These are phyloP conservation scores for Begonia masoniana DNA, from an alignment of 306 rosid genomes.

Conservation along the genomic window DNA sequence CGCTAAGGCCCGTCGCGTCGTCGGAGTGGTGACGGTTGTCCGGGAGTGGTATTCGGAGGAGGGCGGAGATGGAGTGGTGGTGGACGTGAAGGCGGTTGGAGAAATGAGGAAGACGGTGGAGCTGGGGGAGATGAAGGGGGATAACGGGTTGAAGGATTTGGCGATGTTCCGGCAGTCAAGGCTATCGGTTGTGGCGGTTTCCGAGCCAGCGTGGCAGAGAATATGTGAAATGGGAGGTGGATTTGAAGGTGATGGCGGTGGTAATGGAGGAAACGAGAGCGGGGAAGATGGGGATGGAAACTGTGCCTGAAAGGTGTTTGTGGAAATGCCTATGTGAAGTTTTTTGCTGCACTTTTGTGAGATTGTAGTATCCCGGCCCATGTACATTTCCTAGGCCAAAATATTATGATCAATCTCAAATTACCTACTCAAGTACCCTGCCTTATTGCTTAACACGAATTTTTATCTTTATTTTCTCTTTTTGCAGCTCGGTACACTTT, in stretches of 20 bases:
- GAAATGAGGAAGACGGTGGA: slow-evolving; percentile 71
- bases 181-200: slow-evolving; percentile 67
- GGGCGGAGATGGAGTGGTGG: slow-evolving; percentile 21
- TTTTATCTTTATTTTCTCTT: no score
- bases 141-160: slow-evolving; percentile 30
- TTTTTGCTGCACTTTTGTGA: not conserved
- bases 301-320: slow-evolving; percentile 7
- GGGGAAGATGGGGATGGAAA: slow-evolving; percentile 1
- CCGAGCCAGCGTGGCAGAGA: slow-evolving; percentile 31
- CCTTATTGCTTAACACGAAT: no score
- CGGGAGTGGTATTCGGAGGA: slow-evolving; percentile 39
- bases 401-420: no score
- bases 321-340: slow-evolving; percentile 1
- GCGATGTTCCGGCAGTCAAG: slow-evolving; percentile 54
- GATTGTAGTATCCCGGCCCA: no score
- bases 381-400: no score
- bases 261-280: not conserved
- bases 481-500: no score
- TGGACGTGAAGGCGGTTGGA: slow-evolving; percentile 64
- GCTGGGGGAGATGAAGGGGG: slow-evolving; percentile 62
- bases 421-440: no score
- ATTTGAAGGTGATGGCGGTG: slow-evolving; percentile 45
- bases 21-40: slow-evolving; percentile 57
- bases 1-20: slow-evolving; percentile 55
- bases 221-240: slow-evolving; percentile 67